Conservation (phyloP, 768 basidiomycete genomes). For the Phallus indusiatus region DNA sequence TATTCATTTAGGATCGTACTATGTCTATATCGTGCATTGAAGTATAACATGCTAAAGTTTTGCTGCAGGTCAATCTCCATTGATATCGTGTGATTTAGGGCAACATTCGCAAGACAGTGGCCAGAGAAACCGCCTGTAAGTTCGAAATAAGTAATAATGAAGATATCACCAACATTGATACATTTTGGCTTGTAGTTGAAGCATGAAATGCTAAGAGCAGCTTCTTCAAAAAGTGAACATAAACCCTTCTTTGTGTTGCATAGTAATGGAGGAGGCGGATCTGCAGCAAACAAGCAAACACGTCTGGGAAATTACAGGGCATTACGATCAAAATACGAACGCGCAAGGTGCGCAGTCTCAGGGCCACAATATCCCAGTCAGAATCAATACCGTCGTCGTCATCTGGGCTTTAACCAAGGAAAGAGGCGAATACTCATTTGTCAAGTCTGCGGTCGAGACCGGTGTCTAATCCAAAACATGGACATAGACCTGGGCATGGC, state of each 20-base stretch:
- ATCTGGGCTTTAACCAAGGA: background rate
- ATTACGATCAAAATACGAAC: slow-evolving; percentile 37
- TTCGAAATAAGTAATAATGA: slow-evolving; percentile 6
- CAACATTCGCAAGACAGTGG: slow-evolving; percentile 93
- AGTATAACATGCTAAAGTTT: no score
- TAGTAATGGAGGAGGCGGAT: slow-evolving; percentile 74
- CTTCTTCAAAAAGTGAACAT: slow-evolving; percentile 81
- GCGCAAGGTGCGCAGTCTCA: slow-evolving; percentile 25
- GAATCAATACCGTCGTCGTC: slow-evolving; percentile 9
- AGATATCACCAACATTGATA: background rate
- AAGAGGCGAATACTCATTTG: background rate
- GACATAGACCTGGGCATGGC: no score
- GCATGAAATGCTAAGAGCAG: slow-evolving; percentile 65
- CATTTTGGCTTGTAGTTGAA: slow-evolving; percentile 52
- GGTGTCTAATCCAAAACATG: no score
- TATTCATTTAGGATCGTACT: background rate
- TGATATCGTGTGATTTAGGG: slow-evolving; percentile 75
- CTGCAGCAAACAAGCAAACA: no score
- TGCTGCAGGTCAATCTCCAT: slow-evolving; percentile 70
- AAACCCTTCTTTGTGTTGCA: slow-evolving; percentile 75
- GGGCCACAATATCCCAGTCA: slow-evolving; percentile 16
- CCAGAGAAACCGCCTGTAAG: slow-evolving; percentile 84
- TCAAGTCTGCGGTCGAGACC: no score
- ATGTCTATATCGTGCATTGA: background rate
- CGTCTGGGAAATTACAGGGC: slow-evolving; percentile 46